Percentiles rank a stretch among this genome's conserved stretches.
phyloP scores from a whole-genome alignment of 768 basidiomycete genomes.

The Tephrocybe sp. region DNA sequence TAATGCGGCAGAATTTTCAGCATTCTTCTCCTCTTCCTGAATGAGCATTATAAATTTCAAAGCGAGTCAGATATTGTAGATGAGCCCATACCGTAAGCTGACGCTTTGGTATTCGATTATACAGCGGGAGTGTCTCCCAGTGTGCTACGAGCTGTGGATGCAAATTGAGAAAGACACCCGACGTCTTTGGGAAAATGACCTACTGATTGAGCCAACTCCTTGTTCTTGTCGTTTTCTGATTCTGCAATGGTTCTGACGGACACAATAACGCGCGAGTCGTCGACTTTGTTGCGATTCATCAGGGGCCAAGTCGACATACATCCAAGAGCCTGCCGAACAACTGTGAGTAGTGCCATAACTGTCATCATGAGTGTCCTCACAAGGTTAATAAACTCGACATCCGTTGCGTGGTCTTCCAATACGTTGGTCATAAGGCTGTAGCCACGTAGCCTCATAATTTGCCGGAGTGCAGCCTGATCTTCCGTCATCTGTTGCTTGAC shows the following conservation, averaged over 20 bases:
- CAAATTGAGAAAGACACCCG: neutral
- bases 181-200: constrained; percentile 14
- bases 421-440: constrained; percentile 91
- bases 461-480: constrained; percentile 72
- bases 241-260: constrained; percentile 57
- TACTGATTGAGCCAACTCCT: constrained; percentile 64
- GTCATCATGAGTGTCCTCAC: constrained; percentile 42
- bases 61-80: no score
- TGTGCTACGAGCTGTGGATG: constrained; percentile 64
- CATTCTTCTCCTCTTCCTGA: constrained; percentile 17
- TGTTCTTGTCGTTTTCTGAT: constrained; percentile 57
- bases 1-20: no score
- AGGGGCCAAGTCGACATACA: constrained; percentile 81
- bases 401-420: constrained; percentile 71
- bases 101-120: constrained; percentile 86
- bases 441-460: constrained; percentile 91
- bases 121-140: constrained; percentile 78
- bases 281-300: constrained; percentile 86
- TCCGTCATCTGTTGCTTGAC: constrained; percentile 68
- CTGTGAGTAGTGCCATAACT: neutral
- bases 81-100: no score
- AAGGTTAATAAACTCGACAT: constrained; percentile 67
- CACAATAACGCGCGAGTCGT: constrained; percentile 68
- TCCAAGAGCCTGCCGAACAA: constrained; percentile 50
- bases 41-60: no score